Percentiles rank a stretch among this genome's conserved stretches.
Evolutionary conservation across 2,329 filamentous ascomycete species (phyloP).

Genomic region (Fonsecaea multimorphosa): DNA sequence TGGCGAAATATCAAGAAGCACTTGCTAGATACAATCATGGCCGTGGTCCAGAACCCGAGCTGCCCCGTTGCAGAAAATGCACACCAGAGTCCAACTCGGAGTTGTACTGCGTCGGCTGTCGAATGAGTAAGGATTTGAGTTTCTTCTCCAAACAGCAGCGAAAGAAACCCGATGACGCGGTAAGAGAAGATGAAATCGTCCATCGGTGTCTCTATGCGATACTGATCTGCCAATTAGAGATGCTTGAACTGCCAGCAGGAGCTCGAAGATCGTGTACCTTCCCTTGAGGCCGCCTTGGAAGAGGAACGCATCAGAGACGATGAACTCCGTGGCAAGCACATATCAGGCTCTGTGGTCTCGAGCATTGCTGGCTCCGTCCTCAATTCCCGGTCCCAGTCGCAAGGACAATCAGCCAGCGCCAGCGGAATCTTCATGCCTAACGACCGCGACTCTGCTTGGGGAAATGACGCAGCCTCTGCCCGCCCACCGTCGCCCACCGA

Average conservation of each 20-base stretch:
- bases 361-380: constrained; percentile 13
- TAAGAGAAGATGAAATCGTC: constrained; percentile 42
- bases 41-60: constrained; percentile 37
- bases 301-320: constrained; percentile 43
- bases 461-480: not conserved
- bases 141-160: constrained; percentile 59
- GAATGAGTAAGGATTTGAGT: constrained; percentile 54
- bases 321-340: constrained; percentile 3
- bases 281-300: constrained; percentile 38
- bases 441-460: constrained; percentile 22
- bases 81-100: constrained; percentile 53
- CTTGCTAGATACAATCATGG: constrained; percentile 17
- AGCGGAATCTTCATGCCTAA: constrained; percentile 15
- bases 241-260: constrained; percentile 50
- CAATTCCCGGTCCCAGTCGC: not conserved
- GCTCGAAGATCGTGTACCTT: constrained; percentile 44
- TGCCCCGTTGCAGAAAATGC: constrained; percentile 54
- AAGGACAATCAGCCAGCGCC: constrained; percentile 6
- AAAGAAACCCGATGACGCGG: constrained; percentile 52
- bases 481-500: constrained; percentile 15
- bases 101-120: constrained; percentile 57
- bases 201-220: not conserved
- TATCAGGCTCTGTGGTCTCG: constrained; percentile 24
- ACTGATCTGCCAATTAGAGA: constrained; percentile 44
- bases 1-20: constrained; percentile 42